These are phyloP conservation scores for Penicillium macrosclerotiorum DNA, from an alignment of 495 filamentous ascomycete species.

Conservation along the genomic window DNA sequence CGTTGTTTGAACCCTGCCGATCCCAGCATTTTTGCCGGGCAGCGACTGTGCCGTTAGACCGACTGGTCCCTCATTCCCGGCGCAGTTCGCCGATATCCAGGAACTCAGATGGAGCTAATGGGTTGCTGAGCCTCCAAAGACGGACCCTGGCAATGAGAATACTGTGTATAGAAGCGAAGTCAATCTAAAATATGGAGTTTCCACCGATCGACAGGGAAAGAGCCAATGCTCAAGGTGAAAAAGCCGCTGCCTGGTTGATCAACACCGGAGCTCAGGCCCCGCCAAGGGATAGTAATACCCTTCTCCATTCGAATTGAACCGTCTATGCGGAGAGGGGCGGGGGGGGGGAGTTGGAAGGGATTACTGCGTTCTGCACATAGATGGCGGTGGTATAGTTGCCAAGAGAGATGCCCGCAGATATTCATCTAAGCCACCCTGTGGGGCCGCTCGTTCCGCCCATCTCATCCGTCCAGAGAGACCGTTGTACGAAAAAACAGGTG, in stretches of 20 bases:
- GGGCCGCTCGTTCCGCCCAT: slow-evolving; percentile 4
- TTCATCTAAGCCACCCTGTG: slow-evolving; percentile 22
- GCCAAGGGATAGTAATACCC: slow-evolving; percentile 16
- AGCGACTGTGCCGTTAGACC: too few species aligned
- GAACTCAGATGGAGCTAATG: background rate
- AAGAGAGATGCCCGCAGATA: background rate
- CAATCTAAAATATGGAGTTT: background rate
- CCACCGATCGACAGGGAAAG: slow-evolving; percentile 5
- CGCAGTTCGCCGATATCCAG: background rate
- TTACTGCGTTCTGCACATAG: too few species aligned
- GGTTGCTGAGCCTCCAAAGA: slow-evolving; percentile 8
- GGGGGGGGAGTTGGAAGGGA: too few species aligned
- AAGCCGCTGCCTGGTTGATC: slow-evolving; percentile 21
- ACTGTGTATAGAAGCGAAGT: slow-evolving; percentile 8
- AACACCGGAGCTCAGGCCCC: too few species aligned
- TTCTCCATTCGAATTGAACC: background rate
- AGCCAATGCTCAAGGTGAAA: slow-evolving; percentile 15
- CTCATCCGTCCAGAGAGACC: too few species aligned
- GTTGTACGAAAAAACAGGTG: too few species aligned
- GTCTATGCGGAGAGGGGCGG: background rate
- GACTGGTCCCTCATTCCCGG: too few species aligned
- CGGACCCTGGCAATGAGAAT: slow-evolving; percentile 2
- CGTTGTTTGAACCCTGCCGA: slow-evolving; percentile 11
- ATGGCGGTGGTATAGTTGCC: too few species aligned
- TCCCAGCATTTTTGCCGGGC: background rate